phyloP scores from a whole-genome alignment of 306 rosid species.

The Argentina anserina region DNA sequence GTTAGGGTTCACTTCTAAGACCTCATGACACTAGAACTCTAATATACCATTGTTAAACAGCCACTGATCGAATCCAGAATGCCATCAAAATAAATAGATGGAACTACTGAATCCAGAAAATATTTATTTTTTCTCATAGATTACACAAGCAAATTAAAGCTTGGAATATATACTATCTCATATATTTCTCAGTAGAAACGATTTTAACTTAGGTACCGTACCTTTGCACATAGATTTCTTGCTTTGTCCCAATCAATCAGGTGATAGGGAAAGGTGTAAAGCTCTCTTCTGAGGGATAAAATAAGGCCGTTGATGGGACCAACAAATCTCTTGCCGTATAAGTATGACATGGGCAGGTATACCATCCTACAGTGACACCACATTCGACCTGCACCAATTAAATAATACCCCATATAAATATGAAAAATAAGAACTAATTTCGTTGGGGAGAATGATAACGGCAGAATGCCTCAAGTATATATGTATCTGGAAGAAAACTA shows the following conservation, averaged over 20 bases:
- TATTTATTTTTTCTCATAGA: no score
- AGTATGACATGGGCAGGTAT: slow-evolving; percentile 64
- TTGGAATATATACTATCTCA: no score
- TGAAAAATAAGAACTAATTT: neutral
- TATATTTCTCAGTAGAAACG: no score
- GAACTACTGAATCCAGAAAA: no score
- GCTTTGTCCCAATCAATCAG: slow-evolving; percentile 46
- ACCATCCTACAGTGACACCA: slow-evolving; percentile 75
- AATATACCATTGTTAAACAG: no score
- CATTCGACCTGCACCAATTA: slow-evolving; percentile 53
- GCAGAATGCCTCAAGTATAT: neutral
- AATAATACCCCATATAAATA: neutral
- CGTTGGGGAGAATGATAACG: no score
- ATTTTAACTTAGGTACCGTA: neutral
- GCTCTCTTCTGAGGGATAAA: slow-evolving; percentile 50
- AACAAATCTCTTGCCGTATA: slow-evolving; percentile 61
- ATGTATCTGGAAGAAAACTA: neutral
- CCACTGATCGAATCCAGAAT: no score
- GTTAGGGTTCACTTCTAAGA: neutral
- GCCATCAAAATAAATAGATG: no score
- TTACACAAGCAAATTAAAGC: no score
- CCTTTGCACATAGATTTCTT: slow-evolving; percentile 52
- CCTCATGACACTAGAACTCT: neutral
- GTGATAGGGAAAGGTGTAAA: slow-evolving; percentile 49
- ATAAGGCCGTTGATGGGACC: slow-evolving; percentile 36